A percentile compares a stretch with the other conserved stretches of the same genome.
Evolutionary conservation across 306 rosid species (phyloP).

Genomic region (Alnus glutinosa): DNA sequence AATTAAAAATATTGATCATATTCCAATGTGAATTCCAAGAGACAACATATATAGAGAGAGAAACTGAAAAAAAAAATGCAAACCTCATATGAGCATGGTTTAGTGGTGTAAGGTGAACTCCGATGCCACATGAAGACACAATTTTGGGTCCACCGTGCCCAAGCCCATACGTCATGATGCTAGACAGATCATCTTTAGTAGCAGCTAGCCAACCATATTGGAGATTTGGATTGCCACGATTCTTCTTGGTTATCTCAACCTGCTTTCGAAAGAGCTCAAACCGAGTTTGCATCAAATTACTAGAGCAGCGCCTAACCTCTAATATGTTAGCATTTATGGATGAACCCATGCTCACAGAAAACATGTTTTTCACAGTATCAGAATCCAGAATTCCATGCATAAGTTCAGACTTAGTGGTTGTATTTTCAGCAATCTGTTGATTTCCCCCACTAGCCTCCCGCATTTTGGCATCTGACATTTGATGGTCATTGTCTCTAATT

Average conservation of each 20-base stretch:
- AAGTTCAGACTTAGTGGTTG: conserved; percentile 32
- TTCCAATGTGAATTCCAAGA: background rate
- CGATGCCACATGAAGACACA: conserved; percentile 54
- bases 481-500: conserved; percentile 56
- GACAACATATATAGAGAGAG: no score
- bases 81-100: conserved; percentile 54
- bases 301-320: conserved; percentile 53
- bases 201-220: conserved; percentile 80
- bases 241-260: conserved; percentile 60
- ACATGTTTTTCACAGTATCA: conserved; percentile 56
- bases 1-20: background rate
- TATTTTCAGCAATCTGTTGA: conserved; percentile 32
- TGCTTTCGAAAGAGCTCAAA: conserved; percentile 74
- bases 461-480: conserved; percentile 29
- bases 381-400: conserved; percentile 42
- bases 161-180: conserved; percentile 60
- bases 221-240: conserved; percentile 66
- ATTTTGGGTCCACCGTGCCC: conserved; percentile 53
- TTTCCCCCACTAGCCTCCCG: conserved; percentile 37
- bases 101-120: conserved; percentile 67
- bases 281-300: conserved; percentile 26
- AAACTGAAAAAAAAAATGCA: conserved; percentile 19
- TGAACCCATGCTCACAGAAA: conserved; percentile 51
- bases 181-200: conserved; percentile 56
- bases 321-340: conserved; percentile 41